Evolutionary conservation across 768 basidiomycete species (phyloP).

Genomic region (Tephrocybe sp.): DNA sequence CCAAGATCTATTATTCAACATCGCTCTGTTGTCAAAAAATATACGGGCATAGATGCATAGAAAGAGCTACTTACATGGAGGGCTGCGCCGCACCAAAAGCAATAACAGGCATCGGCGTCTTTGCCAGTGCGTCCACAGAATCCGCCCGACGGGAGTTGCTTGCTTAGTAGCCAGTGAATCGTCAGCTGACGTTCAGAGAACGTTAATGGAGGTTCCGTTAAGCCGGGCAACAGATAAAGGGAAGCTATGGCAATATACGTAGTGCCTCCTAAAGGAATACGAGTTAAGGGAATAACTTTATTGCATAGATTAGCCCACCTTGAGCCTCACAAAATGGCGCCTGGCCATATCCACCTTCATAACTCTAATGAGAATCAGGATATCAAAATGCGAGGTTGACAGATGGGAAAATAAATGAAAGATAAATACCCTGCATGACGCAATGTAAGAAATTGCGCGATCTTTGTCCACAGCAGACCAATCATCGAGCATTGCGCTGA

Average conservation of each 20-base stretch:
- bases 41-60: neutral
- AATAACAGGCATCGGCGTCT: slow-evolving; percentile 89
- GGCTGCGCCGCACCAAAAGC: slow-evolving; percentile 91
- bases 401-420: neutral
- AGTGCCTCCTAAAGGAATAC: slow-evolving; percentile 65
- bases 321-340: slow-evolving; percentile 80
- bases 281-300: neutral
- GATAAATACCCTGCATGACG: slow-evolving; percentile 63
- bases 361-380: slow-evolving; percentile 52
- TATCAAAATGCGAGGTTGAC: slow-evolving; percentile 3
- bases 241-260: slow-evolving; percentile 91
- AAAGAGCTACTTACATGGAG: slow-evolving; percentile 54
- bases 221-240: slow-evolving; percentile 48
- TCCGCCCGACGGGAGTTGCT: slow-evolving; percentile 70
- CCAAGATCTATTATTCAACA: slow-evolving; percentile 59
- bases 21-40: neutral
- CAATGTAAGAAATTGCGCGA: slow-evolving; percentile 61
- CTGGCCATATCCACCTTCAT: slow-evolving; percentile 93
- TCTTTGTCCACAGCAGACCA: slow-evolving; percentile 72
- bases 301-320: slow-evolving; percentile 41
- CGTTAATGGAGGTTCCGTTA: slow-evolving; percentile 25
- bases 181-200: slow-evolving; percentile 47
- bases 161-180: slow-evolving; percentile 74
- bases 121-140: slow-evolving; percentile 90
- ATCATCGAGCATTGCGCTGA: slow-evolving; percentile 75